Evolutionary conservation across 1,139 yeast genomes (phyloP).

Genomic region (Kodamaea fungicola): DNA sequence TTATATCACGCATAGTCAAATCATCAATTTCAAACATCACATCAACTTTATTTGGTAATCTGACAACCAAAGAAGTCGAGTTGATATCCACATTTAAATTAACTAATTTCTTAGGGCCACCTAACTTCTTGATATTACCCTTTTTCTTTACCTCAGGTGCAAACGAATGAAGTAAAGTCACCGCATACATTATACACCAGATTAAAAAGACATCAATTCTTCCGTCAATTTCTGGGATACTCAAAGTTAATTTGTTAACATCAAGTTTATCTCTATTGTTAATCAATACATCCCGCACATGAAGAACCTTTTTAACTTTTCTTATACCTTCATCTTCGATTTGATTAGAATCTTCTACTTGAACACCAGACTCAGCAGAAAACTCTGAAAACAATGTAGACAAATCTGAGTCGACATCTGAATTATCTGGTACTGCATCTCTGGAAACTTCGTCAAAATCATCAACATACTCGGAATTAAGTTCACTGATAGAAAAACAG

Average conservation of each 20-base stretch:
- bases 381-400: conserved; percentile 27
- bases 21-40: conserved; percentile 49
- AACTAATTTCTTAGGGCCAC: conserved; percentile 16
- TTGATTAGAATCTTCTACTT: conserved; percentile 14
- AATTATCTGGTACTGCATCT: conserved; percentile 19
- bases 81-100: conserved; percentile 36
- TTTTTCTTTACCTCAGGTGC: conserved; percentile 32
- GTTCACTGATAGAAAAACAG: conserved; percentile 40
- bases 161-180: conserved; percentile 31
- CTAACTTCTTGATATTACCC: conserved; percentile 26
- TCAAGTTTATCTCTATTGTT: conserved; percentile 15
- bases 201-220: conserved; percentile 40
- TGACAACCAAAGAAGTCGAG: conserved; percentile 42
- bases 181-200: conserved; percentile 44
- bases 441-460: conserved; percentile 33
- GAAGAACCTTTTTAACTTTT: conserved; percentile 34
- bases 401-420: conserved; percentile 26
- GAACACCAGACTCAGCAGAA: conserved; percentile 12
- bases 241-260: conserved; percentile 23
- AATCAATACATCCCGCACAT: conserved; percentile 24
- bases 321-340: conserved; percentile 10
- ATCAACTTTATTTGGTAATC: conserved; percentile 51
- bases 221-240: conserved; percentile 38
- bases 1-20: conserved; percentile 27
- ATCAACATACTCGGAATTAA: conserved; percentile 30